phyloP scores from a whole-genome alignment of 2,329 filamentous ascomycete genomes.

The Cryphonectria parasitica region DNA sequence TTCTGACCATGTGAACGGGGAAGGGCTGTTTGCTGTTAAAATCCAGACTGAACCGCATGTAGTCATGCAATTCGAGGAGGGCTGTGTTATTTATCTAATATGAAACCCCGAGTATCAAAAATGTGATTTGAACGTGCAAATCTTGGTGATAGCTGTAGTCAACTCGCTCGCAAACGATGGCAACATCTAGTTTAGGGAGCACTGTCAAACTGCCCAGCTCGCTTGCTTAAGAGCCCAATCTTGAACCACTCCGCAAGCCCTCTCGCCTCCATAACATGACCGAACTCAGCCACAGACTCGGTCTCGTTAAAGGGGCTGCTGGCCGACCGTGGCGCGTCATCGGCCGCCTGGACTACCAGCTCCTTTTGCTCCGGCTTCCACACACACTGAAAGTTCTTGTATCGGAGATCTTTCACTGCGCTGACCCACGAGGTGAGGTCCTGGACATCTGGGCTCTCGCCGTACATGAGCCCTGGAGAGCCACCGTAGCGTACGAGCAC shows the following conservation, averaged over 20 bases:
- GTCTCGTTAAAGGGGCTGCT: slow-evolving; percentile 57
- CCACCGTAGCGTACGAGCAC: slow-evolving; percentile 70
- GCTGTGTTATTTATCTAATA: background rate
- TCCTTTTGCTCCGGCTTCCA: slow-evolving; percentile 49
- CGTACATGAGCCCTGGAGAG: slow-evolving; percentile 79
- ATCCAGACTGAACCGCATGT: background rate
- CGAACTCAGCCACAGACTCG: slow-evolving; percentile 67
- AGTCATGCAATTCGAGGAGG: background rate
- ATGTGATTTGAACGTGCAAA: background rate
- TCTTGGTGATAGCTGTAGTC: background rate
- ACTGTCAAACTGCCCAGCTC: slow-evolving; percentile 27
- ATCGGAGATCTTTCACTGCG: slow-evolving; percentile 65
- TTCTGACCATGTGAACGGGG: slow-evolving; percentile 22
- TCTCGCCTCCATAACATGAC: slow-evolving; percentile 60
- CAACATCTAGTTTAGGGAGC: slow-evolving; percentile 9
- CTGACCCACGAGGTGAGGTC: slow-evolving; percentile 67
- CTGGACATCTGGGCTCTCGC: slow-evolving; percentile 59
- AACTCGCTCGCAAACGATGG: background rate
- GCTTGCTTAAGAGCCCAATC: slow-evolving; percentile 24
- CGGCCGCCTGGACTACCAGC: slow-evolving; percentile 1
- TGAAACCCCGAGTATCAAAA: too few species aligned
- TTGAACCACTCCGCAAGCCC: slow-evolving; percentile 64
- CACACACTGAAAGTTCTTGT: slow-evolving; percentile 73
- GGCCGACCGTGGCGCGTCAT: background rate
- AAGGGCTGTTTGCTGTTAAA: background rate